A percentile compares a stretch with the other conserved stretches of the same genome.
Conservation (phyloP, 176 grass and related monocot species). For the Chloris gayana region DNA sequence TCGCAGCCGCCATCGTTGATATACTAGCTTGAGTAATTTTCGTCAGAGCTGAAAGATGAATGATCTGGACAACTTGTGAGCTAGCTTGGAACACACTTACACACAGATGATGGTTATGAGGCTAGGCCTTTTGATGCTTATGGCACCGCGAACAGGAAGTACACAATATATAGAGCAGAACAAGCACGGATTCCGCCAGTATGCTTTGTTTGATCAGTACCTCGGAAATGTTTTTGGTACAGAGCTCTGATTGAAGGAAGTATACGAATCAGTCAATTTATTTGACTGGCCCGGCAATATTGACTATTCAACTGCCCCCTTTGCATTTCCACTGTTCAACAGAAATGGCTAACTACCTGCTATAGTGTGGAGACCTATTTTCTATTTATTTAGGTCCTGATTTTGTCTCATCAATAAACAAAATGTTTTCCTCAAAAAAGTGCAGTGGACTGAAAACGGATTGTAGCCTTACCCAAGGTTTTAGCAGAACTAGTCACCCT, state of each 20-base stretch:
- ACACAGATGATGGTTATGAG: neutral
- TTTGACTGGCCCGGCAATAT: neutral
- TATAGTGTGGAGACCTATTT: neutral
- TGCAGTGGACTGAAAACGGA: too few species aligned
- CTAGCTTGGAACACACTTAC: neutral
- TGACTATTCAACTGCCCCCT: neutral
- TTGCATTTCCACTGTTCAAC: neutral
- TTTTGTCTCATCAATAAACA: neutral
- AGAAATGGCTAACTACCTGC: neutral
- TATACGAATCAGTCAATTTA: neutral
- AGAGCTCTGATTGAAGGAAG: neutral
- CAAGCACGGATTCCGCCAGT: neutral
- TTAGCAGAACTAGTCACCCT: too few species aligned
- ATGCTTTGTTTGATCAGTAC: neutral
- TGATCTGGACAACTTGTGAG: neutral
- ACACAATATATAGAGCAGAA: neutral
- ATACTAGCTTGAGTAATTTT: neutral
- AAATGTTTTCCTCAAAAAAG: neutral
- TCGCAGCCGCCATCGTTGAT: conserved; percentile 4
- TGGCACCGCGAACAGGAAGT: neutral
- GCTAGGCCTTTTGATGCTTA: neutral
- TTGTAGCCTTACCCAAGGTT: too few species aligned
- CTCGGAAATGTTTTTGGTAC: neutral
- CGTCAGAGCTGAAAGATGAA: neutral
- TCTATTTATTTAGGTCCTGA: neutral